Evolutionary conservation across 2,329 filamentous ascomycete species (phyloP), one percentile per base, ranked within the genome.

Genomic region (Ilyonectria robusta): DNA sequence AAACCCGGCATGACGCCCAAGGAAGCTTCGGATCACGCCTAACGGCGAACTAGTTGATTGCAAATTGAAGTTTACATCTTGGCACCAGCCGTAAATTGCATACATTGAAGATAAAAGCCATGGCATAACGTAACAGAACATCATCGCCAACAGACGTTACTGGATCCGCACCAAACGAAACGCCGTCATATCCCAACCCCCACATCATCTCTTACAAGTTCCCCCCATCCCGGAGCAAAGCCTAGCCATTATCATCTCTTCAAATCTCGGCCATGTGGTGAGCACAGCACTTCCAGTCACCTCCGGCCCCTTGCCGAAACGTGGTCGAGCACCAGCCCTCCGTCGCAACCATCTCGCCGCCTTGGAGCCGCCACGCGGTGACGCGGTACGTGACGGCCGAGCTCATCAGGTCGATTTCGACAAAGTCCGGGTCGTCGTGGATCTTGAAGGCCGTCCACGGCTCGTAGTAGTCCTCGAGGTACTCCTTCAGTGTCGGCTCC

Each of bases 341-440:
- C 5, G 78, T 80, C 6, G 77, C 77, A 6, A 72, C 62, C 70
- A 80, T 78, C 71, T 80, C 67, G n/a, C 72, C 72, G 6, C 59
- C 62, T 47, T 73, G 65, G 53, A 79, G 71, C 62, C 73, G 74
- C 78, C 78, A 80, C 1, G 76, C 72, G 19, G 78, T 80, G 35
- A 80, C 77, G 23, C 72, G 70, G 67, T 80, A 80, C 7, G 71
- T 74, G 31, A 80, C 68, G 2, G 75, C 73, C 7, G 76, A 74
- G 66, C 73, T 76, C 78, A 80, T 80, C 75, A 80, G 71, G 67
- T 80, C 78, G n/a, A 80, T 77, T 76, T 80, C 78, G 61, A 80
- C 79, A 53, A 80, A 80, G 54, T 79, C 76, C 2, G 77, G 77
- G 35, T 80, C 79, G 65, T 72, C 78, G 59, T 80, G 76, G 63